phyloP scores from a whole-genome alignment of 202 grass and related monocot species.

The Schoenoplectus triqueter region DNA sequence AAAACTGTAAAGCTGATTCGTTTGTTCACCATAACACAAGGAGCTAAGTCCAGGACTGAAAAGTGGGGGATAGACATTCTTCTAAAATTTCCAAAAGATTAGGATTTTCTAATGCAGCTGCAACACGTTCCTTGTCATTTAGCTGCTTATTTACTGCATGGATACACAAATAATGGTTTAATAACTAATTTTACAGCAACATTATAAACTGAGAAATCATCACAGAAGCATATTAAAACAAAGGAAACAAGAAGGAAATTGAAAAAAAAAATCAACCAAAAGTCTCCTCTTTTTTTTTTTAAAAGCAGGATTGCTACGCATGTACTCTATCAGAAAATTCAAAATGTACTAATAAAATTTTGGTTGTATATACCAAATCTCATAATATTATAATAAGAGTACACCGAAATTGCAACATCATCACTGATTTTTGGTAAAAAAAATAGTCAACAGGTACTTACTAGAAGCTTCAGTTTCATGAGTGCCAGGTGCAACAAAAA shows the following conservation, averaged over 20 bases:
- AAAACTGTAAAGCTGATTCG: constrained; percentile 13
- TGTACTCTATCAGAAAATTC: neutral
- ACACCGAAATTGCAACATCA: constrained; percentile 1
- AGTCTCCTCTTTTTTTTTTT: neutral
- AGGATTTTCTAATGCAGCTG: constrained; percentile 82
- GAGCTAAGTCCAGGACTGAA: constrained; percentile 49
- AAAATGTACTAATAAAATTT: neutral
- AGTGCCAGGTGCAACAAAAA: constrained; percentile 81
- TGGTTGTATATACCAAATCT: neutral
- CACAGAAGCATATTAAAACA: neutral
- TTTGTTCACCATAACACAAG: constrained; percentile 3
- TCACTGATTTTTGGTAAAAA: neutral
- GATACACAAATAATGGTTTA: neutral
- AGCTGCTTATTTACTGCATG: constrained; percentile 90
- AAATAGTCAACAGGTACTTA: constrained; percentile 37
- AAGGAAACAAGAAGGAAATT: neutral
- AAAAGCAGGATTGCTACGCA: constrained; percentile 13
- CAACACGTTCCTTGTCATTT: constrained; percentile 94
- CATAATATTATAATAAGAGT: neutral
- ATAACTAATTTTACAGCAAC: constrained; percentile 16
- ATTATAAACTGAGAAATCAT: neutral
- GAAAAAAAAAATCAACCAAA: neutral
- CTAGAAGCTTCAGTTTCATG: constrained; percentile 87
- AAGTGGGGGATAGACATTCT: constrained; percentile 71
- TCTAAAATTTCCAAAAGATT: constrained; percentile 78